Evolutionary conservation across 768 basidiomycete species (phyloP), one percentile per base, ranked within the genome.

Genomic region (Amanita thiersii): DNA sequence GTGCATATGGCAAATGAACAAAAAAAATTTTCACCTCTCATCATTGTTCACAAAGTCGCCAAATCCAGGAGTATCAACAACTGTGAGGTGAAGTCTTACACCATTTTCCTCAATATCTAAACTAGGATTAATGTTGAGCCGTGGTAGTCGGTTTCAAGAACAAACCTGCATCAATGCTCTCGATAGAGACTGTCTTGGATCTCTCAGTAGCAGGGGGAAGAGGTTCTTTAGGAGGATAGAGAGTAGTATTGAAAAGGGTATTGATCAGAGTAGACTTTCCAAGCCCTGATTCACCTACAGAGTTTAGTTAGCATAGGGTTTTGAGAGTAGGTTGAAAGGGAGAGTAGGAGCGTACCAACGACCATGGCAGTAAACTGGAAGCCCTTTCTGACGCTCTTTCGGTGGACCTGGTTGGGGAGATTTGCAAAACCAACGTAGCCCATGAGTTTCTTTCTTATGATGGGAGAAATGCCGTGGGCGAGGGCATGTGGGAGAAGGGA

Each of bases 21-120:
- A 40, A 36, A 52, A 50, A 50, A n/a, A n/a, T n/a, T n/a, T 66
- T 50, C 48, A 90, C 91, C 92, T 92, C 57, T 96, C 91, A 53
- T 96, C 90, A 61, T 99, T 99, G 73, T 99, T 97, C 58, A 98
- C 93, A 62, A 96, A 98, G 62, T 99, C 96, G 47, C 96, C 96
- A 56, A 97, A 99, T 24, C 96, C 96, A 43, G 96, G 96, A 20
- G 93, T 99, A 60, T 99, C 96, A 49, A 99, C 96, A 47, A 99
- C 94, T n/a, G 92, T 98, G 43, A 99, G 68, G 58, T 92, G 91
- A 32, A 98, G 79, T 52, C 93, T 79, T 30, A 98, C 96, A 45
- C 93, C 94, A 46, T 86, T 94, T 70, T 99, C 96, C 69, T 98
- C 94, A 56, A 99, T 98, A 60, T 99, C 96, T 96, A 62, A 47